These are phyloP conservation scores for Paecilomyces variotii DNA, from an alignment of 2,329 filamentous ascomycete genomes.

Conservation along the genomic window DNA sequence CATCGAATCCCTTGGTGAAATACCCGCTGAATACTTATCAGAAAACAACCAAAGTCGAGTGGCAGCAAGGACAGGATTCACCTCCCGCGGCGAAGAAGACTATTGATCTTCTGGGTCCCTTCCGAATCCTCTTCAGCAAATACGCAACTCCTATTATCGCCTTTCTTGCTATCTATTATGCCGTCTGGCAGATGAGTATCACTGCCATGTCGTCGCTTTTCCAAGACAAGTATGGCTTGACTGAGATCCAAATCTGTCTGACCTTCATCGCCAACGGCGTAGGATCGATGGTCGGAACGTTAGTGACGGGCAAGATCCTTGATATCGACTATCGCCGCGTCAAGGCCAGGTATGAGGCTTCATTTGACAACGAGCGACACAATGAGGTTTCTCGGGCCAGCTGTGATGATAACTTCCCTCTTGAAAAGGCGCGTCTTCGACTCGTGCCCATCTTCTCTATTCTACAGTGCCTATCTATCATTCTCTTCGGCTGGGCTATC, in stretches of 20 bases:
- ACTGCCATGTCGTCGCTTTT: slow-evolving; percentile 47
- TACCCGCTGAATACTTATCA: slow-evolving; percentile 15
- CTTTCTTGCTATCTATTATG: slow-evolving; percentile 45
- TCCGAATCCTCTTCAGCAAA: slow-evolving; percentile 42
- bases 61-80: slow-evolving; percentile 1
- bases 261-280: slow-evolving; percentile 50
- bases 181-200: slow-evolving; percentile 50
- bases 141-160: slow-evolving; percentile 38
- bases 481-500: slow-evolving; percentile 48
- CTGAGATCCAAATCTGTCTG: slow-evolving; percentile 40
- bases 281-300: slow-evolving; percentile 47
- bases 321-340: slow-evolving; percentile 44
- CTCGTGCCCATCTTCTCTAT: slow-evolving; percentile 39
- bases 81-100: slow-evolving; percentile 19
- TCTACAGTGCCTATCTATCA: slow-evolving; percentile 39
- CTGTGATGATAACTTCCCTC: slow-evolving; percentile 30
- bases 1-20: slow-evolving; percentile 9
- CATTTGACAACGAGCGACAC: background rate
- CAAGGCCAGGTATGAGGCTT: slow-evolving; percentile 21
- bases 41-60: slow-evolving; percentile 2
- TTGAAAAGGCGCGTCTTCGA: slow-evolving; percentile 46
- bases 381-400: background rate
- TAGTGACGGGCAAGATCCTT: slow-evolving; percentile 46
- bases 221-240: slow-evolving; percentile 34
- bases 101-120: slow-evolving; percentile 39